Percentiles rank a stretch among this genome's conserved stretches.
phyloP scores from a whole-genome alignment of 768 basidiomycete species.

The Tubosaeta sp. region DNA sequence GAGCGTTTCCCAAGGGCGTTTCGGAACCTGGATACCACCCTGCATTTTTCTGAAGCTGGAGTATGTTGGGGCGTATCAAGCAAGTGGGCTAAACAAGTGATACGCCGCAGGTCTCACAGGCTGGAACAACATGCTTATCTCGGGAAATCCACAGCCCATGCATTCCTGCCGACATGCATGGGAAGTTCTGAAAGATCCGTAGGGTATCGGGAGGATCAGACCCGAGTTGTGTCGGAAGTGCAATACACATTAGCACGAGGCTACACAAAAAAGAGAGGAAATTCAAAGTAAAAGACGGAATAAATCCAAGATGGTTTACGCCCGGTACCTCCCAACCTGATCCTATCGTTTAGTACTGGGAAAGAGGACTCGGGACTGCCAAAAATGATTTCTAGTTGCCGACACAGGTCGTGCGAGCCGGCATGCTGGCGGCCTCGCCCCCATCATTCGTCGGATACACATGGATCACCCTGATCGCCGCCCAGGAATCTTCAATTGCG shows the following conservation, averaged over 20 bases:
- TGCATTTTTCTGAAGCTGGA: slow-evolving; percentile 1
- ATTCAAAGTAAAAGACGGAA: neutral
- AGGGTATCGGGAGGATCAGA: neutral
- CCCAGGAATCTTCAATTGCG: neutral
- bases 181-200: neutral
- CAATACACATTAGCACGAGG: neutral
- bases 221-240: neutral
- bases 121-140: neutral
- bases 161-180: neutral
- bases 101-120: neutral
- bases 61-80: neutral
- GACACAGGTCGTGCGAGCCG: slow-evolving; percentile 8
- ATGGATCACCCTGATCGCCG: slow-evolving; percentile 8
- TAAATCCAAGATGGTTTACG: neutral
- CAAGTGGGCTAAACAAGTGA: neutral
- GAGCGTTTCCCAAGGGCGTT: neutral
- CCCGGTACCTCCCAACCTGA: neutral
- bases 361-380: slow-evolving; percentile 7
- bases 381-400: slow-evolving; percentile 12
- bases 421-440: slow-evolving; percentile 6
- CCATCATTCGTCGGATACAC: slow-evolving; percentile 7
- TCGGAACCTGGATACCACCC: neutral
- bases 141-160: neutral
- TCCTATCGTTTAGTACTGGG: neutral
- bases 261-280: neutral